phyloP scores from a whole-genome alignment of 805 yeast species.

The Kluyveromyces starmeri region DNA sequence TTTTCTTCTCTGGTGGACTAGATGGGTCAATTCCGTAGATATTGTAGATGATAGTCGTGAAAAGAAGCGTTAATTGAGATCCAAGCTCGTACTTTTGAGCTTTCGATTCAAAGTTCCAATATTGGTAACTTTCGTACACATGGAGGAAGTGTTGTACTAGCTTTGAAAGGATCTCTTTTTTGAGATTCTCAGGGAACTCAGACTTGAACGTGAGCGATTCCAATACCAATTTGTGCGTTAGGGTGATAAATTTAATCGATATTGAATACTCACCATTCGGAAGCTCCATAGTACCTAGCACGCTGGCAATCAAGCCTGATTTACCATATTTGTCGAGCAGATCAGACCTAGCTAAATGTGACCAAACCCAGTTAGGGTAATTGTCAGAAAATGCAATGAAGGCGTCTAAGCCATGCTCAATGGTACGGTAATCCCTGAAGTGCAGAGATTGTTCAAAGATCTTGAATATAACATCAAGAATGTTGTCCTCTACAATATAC shows the following conservation, averaged over 20 bases:
- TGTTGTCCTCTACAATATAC: conserved; percentile 48
- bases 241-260: conserved; percentile 48
- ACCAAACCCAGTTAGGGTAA: conserved; percentile 68
- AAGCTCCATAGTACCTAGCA: conserved; percentile 66
- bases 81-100: conserved; percentile 58
- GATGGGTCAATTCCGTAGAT: conserved; percentile 47
- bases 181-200: conserved; percentile 33
- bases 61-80: conserved; percentile 41
- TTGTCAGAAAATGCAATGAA: conserved; percentile 40
- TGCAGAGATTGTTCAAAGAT: conserved; percentile 63
- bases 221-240: conserved; percentile 44
- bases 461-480: conserved; percentile 52
- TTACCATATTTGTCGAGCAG: conserved; percentile 52
- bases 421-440: conserved; percentile 38
- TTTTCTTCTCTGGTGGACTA: conserved; percentile 29
- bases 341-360: conserved; percentile 58
- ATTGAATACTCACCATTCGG: conserved; percentile 58
- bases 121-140: conserved; percentile 63
- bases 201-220: conserved; percentile 38
- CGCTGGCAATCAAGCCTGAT: conserved; percentile 53
- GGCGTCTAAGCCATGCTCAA: conserved; percentile 40
- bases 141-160: conserved; percentile 50
- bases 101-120: conserved; percentile 55
- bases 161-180: conserved; percentile 46
- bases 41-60: conserved; percentile 43